These are phyloP conservation scores for Cunninghamia lanceolata DNA, from an alignment of 75 land plant species.

Conservation along the genomic window DNA sequence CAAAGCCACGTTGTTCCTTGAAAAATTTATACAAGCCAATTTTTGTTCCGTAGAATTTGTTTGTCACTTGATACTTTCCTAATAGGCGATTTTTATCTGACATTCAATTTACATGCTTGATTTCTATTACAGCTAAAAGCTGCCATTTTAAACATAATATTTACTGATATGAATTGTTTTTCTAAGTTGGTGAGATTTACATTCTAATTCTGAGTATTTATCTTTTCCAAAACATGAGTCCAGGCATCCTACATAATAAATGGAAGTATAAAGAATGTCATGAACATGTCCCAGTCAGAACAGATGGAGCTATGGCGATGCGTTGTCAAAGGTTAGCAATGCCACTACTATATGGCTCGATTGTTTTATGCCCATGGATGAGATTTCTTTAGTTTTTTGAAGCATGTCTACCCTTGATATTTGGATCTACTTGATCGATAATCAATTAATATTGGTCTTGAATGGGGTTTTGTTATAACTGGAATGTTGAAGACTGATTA, in stretches of 20 bases:
- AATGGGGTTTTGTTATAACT: neutral
- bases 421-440: neutral
- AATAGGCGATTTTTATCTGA: neutral
- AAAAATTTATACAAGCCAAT: neutral
- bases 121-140: neutral
- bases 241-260: conserved; percentile 91
- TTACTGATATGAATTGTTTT: neutral
- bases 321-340: conserved; percentile 61
- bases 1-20: neutral
- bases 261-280: conserved; percentile 88
- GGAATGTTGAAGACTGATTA: neutral
- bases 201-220: neutral
- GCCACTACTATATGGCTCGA: neutral
- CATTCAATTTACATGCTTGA: neutral
- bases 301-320: conserved; percentile 83
- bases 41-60: neutral
- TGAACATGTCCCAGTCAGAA: conserved; percentile 93
- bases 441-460: neutral
- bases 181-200: neutral
- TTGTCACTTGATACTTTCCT: neutral
- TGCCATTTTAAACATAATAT: neutral
- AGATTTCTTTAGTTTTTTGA: neutral
- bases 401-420: neutral
- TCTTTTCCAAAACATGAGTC: conserved; percentile 4
- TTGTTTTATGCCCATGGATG: neutral